These are phyloP conservation scores for Ochromonadaceae sp. DNA, from an alignment of 352 stramenopile genomes.

Conservation along the genomic window DNA sequence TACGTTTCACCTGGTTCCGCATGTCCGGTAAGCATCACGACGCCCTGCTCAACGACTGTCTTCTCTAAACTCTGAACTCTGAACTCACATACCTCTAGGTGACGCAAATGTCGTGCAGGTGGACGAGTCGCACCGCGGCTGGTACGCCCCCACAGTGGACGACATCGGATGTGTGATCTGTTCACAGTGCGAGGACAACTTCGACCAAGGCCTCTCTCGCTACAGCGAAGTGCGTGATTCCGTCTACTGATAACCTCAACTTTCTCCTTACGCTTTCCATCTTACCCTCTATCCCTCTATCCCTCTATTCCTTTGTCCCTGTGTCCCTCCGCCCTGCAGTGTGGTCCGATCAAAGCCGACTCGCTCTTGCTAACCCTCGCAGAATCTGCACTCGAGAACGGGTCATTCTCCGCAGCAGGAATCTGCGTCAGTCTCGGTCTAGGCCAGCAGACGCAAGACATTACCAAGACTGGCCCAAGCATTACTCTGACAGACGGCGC, in stretches of 20 bases:
- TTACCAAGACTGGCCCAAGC: neutral
- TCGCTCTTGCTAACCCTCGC: neutral
- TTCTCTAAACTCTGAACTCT: too few species aligned
- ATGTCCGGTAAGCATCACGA: too few species aligned
- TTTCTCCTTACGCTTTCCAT: too few species aligned
- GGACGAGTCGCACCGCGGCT: neutral
- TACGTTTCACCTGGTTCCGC: constrained; percentile 12
- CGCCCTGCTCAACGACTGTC: too few species aligned
- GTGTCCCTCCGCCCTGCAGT: neutral
- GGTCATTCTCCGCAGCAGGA: neutral
- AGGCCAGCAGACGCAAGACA: neutral
- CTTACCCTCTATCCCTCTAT: too few species aligned
- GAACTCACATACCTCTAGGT: too few species aligned
- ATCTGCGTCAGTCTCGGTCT: neutral
- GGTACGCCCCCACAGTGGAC: constrained; percentile 10
- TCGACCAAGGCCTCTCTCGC: neutral
- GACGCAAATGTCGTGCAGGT: neutral
- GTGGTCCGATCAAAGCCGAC: constrained; percentile 4
- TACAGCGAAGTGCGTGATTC: constrained; percentile 4
- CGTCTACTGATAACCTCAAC: neutral
- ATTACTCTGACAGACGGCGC: neutral
- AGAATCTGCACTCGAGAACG: constrained; percentile 2
- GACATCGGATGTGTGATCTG: constrained; percentile 7
- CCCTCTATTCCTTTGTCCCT: too few species aligned
- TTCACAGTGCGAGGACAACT: constrained; percentile 11